Evolutionary conservation across 2,329 filamentous ascomycete species (phyloP), one percentile per base, ranked within the genome.

Genomic region (Zarea fungicola): DNA sequence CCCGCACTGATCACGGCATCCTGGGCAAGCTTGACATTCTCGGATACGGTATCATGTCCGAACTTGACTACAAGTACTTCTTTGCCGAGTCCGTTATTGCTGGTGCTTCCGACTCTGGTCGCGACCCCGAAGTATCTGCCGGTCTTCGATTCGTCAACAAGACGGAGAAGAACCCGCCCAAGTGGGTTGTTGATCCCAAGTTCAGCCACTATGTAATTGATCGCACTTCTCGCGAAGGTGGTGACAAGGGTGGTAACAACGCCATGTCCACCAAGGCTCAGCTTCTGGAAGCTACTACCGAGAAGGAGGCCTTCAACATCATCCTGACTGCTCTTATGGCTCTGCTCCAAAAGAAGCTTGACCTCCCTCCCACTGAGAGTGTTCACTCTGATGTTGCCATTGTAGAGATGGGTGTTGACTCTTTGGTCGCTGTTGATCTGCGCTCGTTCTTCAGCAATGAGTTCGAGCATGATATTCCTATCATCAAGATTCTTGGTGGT

Each of bases 381-480:
- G 40, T 55, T 35, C 39, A 52, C 23, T 47, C 48, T 5, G 50
- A 47, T 23, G 43, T 48, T 14, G 39, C 54, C 4, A 37, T 56
- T 10, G 35, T 53, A 5, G 49, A 58, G 26, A 53, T 58, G 31
- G 62, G 62, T 31, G 52, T 61, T 31, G 59, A 64, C 50, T 59
- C 59, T 19, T 54, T 65, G 4, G 54, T 62, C 2, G 61, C 60
- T 8, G 54, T 61, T n/a, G 61, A 60, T 65, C 69, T 71, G 5
- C 67, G 73, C 4, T 61, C 68, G 4, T 78, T 75, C 75, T 75
- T 76, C 50, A 47, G 67, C 31, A 74, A 72, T 52, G 62, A 72
- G 40, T 41, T 76, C 0, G 55, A 65, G 2, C 57, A 69, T 3
- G 69, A 76, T 37, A 60, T 77, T 3, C 69, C 72, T 0, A 65